phyloP scores from a whole-genome alignment of 441 rosid species.

The Mallotus repandus region DNA sequence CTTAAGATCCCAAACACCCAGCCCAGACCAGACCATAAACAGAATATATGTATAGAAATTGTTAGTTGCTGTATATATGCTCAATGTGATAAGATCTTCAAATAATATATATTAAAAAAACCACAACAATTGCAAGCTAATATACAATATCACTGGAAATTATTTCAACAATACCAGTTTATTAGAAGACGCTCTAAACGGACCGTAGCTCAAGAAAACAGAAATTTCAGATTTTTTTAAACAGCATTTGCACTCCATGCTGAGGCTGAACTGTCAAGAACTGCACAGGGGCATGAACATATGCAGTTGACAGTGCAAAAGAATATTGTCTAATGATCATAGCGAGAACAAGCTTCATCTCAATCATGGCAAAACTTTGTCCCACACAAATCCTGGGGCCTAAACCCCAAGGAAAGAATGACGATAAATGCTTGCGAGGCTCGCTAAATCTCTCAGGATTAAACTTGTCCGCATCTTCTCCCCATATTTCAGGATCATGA shows the following conservation, averaged over 20 bases:
- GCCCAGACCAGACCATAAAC: too few relatives aligned
- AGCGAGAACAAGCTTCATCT: constrained; percentile 56
- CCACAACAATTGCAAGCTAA: too few relatives aligned
- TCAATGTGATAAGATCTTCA: too few relatives aligned
- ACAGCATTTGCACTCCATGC: constrained; percentile 58
- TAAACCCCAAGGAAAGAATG: constrained; percentile 59
- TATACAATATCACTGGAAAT: background rate
- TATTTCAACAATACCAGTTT: too few relatives aligned
- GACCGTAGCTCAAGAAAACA: background rate
- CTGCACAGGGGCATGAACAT: constrained; percentile 63
- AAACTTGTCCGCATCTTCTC: constrained; percentile 61
- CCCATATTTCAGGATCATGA: constrained; percentile 64
- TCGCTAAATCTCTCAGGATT: constrained; percentile 67
- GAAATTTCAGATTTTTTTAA: constrained; percentile 37
- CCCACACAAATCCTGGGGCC: constrained; percentile 75
- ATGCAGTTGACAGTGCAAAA: constrained; percentile 56
- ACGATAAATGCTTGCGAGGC: constrained; percentile 45
- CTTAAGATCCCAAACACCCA: too few relatives aligned
- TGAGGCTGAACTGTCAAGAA: constrained; percentile 52
- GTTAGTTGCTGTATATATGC: too few relatives aligned
- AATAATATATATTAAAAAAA: too few relatives aligned
- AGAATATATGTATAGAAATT: too few relatives aligned
- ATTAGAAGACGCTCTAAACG: background rate
- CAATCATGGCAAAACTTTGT: constrained; percentile 55
- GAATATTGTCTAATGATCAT: constrained; percentile 43